phyloP scores from a whole-genome alignment of 2,329 filamentous ascomycete genomes.

The Trichoderma afroharzianum region DNA sequence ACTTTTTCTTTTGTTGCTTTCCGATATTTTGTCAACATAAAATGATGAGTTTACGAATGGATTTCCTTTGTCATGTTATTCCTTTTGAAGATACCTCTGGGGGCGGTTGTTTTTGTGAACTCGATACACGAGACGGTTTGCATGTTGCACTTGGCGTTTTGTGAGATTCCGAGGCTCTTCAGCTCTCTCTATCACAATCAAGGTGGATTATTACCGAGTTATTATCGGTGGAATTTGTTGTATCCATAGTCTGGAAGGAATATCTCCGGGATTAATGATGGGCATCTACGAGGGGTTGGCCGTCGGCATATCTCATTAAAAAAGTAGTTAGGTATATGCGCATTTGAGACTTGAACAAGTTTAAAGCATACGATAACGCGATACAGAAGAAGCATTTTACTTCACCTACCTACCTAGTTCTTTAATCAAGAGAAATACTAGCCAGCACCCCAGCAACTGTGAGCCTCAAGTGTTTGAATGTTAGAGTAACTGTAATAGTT shows the following conservation, averaged over 20 bases:
- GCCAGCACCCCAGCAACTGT: background rate
- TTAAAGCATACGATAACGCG: background rate
- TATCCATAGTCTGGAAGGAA: background rate
- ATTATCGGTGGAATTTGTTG: background rate
- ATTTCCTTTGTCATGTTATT: slow-evolving; percentile 19
- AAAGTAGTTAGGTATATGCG: background rate
- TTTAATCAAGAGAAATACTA: background rate
- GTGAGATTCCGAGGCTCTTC: slow-evolving; percentile 17
- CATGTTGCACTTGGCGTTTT: slow-evolving; percentile 29
- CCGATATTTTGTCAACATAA: background rate
- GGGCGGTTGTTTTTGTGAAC: slow-evolving; percentile 23
- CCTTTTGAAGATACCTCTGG: slow-evolving; percentile 30
- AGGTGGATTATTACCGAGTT: background rate
- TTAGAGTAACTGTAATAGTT: too few species aligned
- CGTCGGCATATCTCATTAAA: background rate
- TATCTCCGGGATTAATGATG: background rate
- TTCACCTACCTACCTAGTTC: background rate
- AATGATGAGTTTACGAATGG: slow-evolving; percentile 5
- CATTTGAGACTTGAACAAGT: background rate
- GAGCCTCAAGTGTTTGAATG: too few species aligned
- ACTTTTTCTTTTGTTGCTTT: background rate
- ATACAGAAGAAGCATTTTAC: background rate
- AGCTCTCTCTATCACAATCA: background rate
- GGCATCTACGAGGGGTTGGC: background rate
- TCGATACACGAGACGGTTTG: slow-evolving; percentile 20